Evolutionary conservation across 129 eudicot species (phyloP), one percentile per base, ranked within the genome.

Genomic region (Arctium minus): DNA sequence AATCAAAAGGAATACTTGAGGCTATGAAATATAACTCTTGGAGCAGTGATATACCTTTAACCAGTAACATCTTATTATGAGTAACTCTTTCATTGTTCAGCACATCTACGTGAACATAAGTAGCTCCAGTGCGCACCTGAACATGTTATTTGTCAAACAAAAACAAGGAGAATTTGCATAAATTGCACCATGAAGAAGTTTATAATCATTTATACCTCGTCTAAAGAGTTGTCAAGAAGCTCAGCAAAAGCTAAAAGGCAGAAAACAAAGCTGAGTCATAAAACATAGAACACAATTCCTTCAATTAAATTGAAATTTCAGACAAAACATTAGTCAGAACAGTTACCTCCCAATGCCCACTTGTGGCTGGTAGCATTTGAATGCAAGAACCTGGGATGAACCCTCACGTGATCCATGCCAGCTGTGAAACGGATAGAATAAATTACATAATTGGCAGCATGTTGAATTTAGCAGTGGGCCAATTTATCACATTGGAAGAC

Each of bases 351-450:
- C 29, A 93, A 48, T 17, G 92, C 93, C 97, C 97, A 91, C 81
- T 93, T 93, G 78, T 93, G 97, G 82, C 96, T 93, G 71, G 97
- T 93, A 4, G 96, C 97, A 83, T 91, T 93, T 6, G 95, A 91
- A 85, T 93, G 97, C 79, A 93, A 87, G 85, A 93, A 93, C 76
- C 84, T 85, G 4, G 97, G 97, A 85, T 89, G 93, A 83, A 91
- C 91, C 84, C 97, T 89, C 0, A 86, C 81, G 79, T 88, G 95
- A 88, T 93, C 97, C 92, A 93, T 91, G 65, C 86, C 93, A 32
- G 3, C 97, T 92, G 89, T 62, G 65, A 18, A 30, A 75, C 65
- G 81, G 42, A 69, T 37, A 74, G 5, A 70, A 33, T 9, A 17
- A 33, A 1, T 39, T 31, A 71, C 18, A 70, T 71, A 11, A 27